Conservation (phyloP, 164 flowering plant species). For the Echeveria elegans region DNA sequence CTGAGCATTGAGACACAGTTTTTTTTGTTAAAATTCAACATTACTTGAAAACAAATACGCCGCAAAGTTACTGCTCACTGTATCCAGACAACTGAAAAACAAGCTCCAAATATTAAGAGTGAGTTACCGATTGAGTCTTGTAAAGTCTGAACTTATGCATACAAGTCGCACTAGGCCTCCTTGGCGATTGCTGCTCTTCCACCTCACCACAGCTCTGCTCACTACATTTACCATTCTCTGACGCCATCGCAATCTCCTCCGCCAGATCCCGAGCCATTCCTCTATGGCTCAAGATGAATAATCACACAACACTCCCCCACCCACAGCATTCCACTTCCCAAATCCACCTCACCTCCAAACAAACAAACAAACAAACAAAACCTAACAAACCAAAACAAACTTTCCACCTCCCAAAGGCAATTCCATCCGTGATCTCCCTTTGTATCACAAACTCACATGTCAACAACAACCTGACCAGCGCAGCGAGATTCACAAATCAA, state of each 20-base stretch:
- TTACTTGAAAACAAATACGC: not conserved
- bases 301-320: not conserved
- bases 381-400: not conserved
- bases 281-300: not conserved
- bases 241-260: not conserved
- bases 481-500: no score
- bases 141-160: conserved; percentile 4
- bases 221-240: not conserved
- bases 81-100: no score
- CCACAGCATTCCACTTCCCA: conserved; percentile 5
- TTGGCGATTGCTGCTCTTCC: conserved; percentile 4
- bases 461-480: no score
- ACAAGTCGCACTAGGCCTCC: conserved; percentile 3
- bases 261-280: conserved; percentile 8
- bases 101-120: not conserved
- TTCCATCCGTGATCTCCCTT: not conserved
- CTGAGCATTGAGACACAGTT: no score
- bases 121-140: conserved; percentile 4
- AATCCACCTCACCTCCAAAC: not conserved
- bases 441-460: no score
- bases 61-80: no score
- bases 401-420: not conserved
- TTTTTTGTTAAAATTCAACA: not conserved
- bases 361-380: not conserved
- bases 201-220: not conserved